A percentile compares a stretch with the other conserved stretches of the same genome.
These are phyloP conservation scores for Ceratobasidium sp. DNA, from an alignment of 1,284 basidiomycete genomes.

Conservation along the genomic window DNA sequence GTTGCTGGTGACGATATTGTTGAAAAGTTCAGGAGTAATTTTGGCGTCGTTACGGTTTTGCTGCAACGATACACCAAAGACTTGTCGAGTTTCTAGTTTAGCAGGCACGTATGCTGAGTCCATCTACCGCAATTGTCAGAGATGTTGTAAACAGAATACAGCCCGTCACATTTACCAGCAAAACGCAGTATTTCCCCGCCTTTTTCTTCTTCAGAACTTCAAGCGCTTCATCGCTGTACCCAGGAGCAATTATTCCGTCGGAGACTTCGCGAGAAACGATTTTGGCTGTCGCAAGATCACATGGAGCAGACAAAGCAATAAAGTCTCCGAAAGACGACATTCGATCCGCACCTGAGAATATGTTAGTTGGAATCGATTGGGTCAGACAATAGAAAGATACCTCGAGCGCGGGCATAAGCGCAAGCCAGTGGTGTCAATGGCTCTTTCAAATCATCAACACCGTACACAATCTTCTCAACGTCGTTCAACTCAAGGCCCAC, in stretches of 20 bases:
- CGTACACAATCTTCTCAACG: conserved; percentile 92
- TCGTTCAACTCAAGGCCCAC: conserved; percentile 86
- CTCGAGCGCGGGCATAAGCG: conserved; percentile 96
- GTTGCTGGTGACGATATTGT: conserved; percentile 87
- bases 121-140: conserved; percentile 62
- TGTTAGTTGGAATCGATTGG: conserved; percentile 35
- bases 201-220: conserved; percentile 97
- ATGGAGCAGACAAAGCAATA: conserved; percentile 91
- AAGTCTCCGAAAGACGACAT: conserved; percentile 99
- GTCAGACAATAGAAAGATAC: conserved; percentile 50
- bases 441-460: conserved; percentile 93
- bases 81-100: conserved; percentile 89
- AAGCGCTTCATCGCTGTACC: conserved; percentile 86
- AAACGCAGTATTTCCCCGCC: conserved; percentile 97
- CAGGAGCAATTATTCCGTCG: conserved; percentile 96
- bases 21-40: conserved; percentile 83
- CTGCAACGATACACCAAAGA: conserved; percentile 91
- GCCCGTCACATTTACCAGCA: conserved; percentile 64
- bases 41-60: conserved; percentile 92
- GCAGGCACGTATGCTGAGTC: conserved; percentile 80
- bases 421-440: conserved; percentile 87
- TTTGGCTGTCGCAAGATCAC: conserved; percentile 92
- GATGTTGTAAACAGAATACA: not conserved
- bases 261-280: conserved; percentile 99
- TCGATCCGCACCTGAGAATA: conserved; percentile 81